Base-by-base conservation (phyloP, 371 early-diverging fungal species). In the Blastocladiella emersonii region DNA sequence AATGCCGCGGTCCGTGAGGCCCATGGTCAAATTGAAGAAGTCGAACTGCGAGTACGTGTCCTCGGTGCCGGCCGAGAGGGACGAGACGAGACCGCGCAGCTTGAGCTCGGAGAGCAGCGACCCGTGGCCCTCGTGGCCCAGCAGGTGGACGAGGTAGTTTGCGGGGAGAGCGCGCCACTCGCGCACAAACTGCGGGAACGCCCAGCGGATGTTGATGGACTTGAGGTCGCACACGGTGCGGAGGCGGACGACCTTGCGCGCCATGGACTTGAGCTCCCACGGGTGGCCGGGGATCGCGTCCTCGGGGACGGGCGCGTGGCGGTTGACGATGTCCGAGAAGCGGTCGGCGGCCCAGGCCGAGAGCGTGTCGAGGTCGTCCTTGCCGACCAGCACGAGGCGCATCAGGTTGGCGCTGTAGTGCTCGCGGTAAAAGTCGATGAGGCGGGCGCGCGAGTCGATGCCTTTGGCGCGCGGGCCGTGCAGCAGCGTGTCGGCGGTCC, bases 391-490 rank as follows among this genome's bases (percentile, higher is more conserved):
- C 49, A 87, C 90, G n/a, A 94, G 78, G 68, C 87, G 88, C 96
- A 95, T 97, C 41, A 92, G 85, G 68, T 95, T 92, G 25, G 95
- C 87, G 34, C 91, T 91, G 70, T 97, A 97, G 72, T 90, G 90
- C 56, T 76, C 73, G 23, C 82, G 80, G 69, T 97, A 88, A 67
- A 95, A 95, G 57, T 92, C 85, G 49, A 97, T 71, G 34, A 95
- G 74, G 63, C 85, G 83, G 35, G 84, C 80, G n/a, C 94, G 82
- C 49, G 92, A 81, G 70, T 97, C 85, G 44, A 90, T 71, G 2
- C 90, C 92, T 41, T 78, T 74, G 1, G 63, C 57, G n/a, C 76
- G 74, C 0, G 95, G 92, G 7, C 75, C 73, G n/a, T 85, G 86
- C 60, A 76, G 74, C 25, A 97, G 76, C 0, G 96, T 92, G 57